Percentiles rank a stretch among this genome's conserved stretches.
Evolutionary conservation across 2,329 filamentous ascomycete species (phyloP).

Genomic region (Dactylellina sp.): DNA sequence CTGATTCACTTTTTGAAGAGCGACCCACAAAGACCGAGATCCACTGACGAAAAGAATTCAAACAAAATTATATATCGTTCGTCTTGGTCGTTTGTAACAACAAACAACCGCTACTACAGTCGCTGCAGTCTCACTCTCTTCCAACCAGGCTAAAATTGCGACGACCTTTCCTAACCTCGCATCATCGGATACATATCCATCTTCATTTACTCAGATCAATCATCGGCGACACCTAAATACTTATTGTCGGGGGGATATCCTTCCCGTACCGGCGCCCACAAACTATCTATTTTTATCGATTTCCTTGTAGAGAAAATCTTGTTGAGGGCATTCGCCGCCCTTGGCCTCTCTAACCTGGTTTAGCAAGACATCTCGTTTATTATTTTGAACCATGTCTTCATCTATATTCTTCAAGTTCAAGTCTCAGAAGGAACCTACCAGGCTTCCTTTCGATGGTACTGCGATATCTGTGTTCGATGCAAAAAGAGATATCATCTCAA

Average conservation of each 20-base stretch:
- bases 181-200: neutral
- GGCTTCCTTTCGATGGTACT: constrained; percentile 96
- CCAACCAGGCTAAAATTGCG: too few relatives aligned
- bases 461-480: constrained; percentile 98
- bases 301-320: constrained; percentile 32
- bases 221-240: constrained; percentile 6
- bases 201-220: constrained; percentile 9
- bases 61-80: neutral
- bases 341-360: constrained; percentile 20
- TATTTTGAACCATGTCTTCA: constrained; percentile 76
- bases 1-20: constrained; percentile 54
- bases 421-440: constrained; percentile 93
- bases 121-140: too few relatives aligned
- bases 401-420: constrained; percentile 99
- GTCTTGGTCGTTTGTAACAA: constrained; percentile 8
- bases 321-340: constrained; percentile 14
- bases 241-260: constrained; percentile 28
- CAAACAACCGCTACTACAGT: too few relatives aligned
- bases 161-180: constrained; percentile 8
- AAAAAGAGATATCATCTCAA: constrained; percentile 97
- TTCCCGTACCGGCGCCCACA: constrained; percentile 26
- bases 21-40: constrained; percentile 22
- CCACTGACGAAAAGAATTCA: constrained; percentile 24
- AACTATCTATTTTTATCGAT: constrained; percentile 16
- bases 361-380: constrained; percentile 33